Conservation (phyloP, 176 grass and related monocot genomes). For the Pharus latifolius region DNA sequence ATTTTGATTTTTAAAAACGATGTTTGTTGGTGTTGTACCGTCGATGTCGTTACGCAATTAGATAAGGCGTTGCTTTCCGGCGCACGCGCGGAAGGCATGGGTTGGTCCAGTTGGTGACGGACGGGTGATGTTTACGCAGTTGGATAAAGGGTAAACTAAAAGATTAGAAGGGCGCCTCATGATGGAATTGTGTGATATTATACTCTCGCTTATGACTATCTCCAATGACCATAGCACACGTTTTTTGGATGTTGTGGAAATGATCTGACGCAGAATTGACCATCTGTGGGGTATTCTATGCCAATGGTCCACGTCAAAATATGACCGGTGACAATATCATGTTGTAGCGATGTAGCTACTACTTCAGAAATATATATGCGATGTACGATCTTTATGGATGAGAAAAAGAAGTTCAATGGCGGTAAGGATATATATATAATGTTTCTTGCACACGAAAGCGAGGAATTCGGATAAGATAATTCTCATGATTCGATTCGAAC, state of each 20-base stretch:
- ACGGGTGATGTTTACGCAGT: background rate
- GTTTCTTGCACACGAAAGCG: background rate
- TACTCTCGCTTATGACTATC: background rate
- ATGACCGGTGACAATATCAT: background rate
- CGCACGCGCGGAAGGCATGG: conserved; percentile 10
- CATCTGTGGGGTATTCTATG: background rate
- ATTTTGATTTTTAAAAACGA: too few relatives aligned
- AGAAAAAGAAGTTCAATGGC: background rate
- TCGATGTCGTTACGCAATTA: too few relatives aligned
- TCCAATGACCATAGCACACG: background rate
- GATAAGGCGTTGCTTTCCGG: conserved; percentile 15
- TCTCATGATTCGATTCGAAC: too few relatives aligned
- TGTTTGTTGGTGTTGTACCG: too few relatives aligned
- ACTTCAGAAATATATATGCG: too few relatives aligned
- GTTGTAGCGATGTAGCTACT: too few relatives aligned
- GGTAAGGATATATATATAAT: background rate
- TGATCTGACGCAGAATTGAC: background rate
- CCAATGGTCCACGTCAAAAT: background rate
- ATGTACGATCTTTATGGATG: background rate
- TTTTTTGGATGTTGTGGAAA: background rate
- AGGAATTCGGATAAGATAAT: background rate
- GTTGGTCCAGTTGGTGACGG: conserved; percentile 6
- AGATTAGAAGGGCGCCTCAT: background rate
- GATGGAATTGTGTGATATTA: background rate
- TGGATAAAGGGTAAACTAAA: background rate